These are phyloP conservation scores for Bimuria novae-zelandiae DNA, from an alignment of 2,329 filamentous ascomycete species.

Conservation along the genomic window DNA sequence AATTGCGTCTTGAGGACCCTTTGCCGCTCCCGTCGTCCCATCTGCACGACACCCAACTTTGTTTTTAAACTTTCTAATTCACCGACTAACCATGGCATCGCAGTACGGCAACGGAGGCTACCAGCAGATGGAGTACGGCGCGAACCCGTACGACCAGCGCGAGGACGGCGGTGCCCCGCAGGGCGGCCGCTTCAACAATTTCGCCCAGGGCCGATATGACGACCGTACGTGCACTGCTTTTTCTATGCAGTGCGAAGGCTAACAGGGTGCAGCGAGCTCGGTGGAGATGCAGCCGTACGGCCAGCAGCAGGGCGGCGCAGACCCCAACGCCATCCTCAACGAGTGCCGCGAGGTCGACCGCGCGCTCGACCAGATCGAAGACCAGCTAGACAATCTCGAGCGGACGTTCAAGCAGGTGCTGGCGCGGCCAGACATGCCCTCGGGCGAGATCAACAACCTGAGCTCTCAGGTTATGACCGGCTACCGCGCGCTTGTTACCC, in stretches of 20 bases:
- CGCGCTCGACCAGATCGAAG: constrained; percentile 74
- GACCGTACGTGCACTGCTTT: constrained; percentile 38
- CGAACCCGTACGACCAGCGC: constrained; percentile 51
- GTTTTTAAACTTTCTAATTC: no score
- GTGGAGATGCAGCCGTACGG: constrained; percentile 73
- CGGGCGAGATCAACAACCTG: constrained; percentile 72
- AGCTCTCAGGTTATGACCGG: constrained; percentile 80
- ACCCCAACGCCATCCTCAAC: constrained; percentile 80
- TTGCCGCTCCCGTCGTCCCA: constrained; percentile 11
- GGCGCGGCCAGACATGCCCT: constrained; percentile 73
- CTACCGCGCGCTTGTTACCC: constrained; percentile 78
- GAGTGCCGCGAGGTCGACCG: constrained; percentile 81
- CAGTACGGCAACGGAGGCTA: constrained; percentile 50
- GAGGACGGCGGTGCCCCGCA: constrained; percentile 32
- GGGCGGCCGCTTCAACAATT: constrained; percentile 62
- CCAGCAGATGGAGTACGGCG: constrained; percentile 47
- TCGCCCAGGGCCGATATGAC: constrained; percentile 48
- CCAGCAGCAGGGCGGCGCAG: constrained; percentile 25
- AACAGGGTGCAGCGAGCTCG: constrained; percentile 44
- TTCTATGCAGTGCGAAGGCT: constrained; percentile 25
- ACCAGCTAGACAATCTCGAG: constrained; percentile 72
- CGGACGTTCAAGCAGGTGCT: constrained; percentile 73
- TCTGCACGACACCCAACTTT: constrained; percentile 9
- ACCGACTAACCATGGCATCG: constrained; percentile 29
- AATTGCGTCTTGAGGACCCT: constrained; percentile 6